phyloP scores from a whole-genome alignment of 805 yeast genomes.

The Isabelozyma heimii region DNA sequence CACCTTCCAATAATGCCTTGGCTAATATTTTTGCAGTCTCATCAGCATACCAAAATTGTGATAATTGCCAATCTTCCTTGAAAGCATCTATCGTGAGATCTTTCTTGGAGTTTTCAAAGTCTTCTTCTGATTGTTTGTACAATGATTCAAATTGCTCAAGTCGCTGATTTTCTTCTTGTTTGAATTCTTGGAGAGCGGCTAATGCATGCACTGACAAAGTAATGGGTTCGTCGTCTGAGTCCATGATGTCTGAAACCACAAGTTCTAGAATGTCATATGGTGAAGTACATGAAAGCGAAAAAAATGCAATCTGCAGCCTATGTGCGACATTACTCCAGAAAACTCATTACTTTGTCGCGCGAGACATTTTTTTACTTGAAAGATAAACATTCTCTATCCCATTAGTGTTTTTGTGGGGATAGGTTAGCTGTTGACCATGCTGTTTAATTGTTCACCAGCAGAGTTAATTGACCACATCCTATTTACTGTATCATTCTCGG shows the following conservation, averaged over 20 bases:
- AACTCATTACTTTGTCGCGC: not conserved
- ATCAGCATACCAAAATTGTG: conserved; percentile 89
- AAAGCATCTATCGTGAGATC: conserved; percentile 65
- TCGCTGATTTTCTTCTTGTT: conserved; percentile 58
- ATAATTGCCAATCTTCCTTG: conserved; percentile 90
- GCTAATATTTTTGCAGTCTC: conserved; percentile 68
- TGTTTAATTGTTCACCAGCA: conserved; percentile 21
- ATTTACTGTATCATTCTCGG: conserved; percentile 30
- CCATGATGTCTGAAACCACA: conserved; percentile 18
- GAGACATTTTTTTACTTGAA: not conserved
- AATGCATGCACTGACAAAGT: conserved; percentile 48
- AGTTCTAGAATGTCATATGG: not conserved
- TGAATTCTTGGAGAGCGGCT: conserved; percentile 63
- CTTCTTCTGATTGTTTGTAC: conserved; percentile 55
- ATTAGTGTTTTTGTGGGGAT: not conserved
- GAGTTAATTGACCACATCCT: conserved; percentile 21
- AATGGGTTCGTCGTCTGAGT: conserved; percentile 43
- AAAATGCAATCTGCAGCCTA: not conserved
- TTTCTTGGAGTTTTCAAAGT: conserved; percentile 29
- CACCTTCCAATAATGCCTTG: conserved; percentile 71
- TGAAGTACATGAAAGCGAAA: not conserved
- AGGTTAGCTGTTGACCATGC: conserved; percentile 6
- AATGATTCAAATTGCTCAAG: conserved; percentile 54
- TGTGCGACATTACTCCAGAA: not conserved
- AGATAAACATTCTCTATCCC: not conserved